phyloP scores from a whole-genome alignment of 2,329 filamentous ascomycete species.

The Neopestalotiopsis rosae region DNA sequence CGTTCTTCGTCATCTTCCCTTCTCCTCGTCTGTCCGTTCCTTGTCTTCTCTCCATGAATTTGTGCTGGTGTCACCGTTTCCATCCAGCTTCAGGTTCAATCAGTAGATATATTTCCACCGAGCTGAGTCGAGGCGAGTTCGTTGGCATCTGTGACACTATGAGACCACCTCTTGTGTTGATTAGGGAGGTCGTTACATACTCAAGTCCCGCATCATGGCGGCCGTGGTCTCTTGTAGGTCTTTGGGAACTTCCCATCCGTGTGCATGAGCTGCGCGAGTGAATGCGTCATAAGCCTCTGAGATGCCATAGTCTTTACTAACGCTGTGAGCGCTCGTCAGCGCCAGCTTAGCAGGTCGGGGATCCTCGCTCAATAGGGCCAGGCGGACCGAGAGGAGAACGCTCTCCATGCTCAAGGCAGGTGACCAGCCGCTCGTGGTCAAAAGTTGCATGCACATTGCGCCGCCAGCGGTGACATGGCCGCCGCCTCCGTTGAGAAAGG shows the following conservation, averaged over 20 bases:
- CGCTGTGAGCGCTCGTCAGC: neutral
- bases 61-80: no score
- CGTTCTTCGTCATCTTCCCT: neutral
- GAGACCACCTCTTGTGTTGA: no score
- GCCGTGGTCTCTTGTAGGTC: constrained; percentile 55
- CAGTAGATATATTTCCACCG: no score
- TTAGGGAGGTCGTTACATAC: neutral
- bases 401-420: constrained; percentile 76
- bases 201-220: constrained; percentile 5
- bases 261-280: constrained; percentile 66
- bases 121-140: no score
- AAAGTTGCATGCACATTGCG: constrained; percentile 81
- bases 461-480: constrained; percentile 87
- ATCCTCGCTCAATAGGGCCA: constrained; percentile 74
- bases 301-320: constrained; percentile 63
- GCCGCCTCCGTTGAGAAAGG: constrained; percentile 75
- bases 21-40: neutral
- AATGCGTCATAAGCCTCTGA: constrained; percentile 78
- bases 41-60: no score
- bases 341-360: constrained; percentile 75
- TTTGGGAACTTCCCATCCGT: constrained; percentile 75
- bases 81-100: no score
- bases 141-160: no score
- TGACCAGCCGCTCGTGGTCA: constrained; percentile 85
- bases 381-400: constrained; percentile 78